phyloP scores from a whole-genome alignment of 306 rosid species.

The Herpetospermum pedunculosum region DNA sequence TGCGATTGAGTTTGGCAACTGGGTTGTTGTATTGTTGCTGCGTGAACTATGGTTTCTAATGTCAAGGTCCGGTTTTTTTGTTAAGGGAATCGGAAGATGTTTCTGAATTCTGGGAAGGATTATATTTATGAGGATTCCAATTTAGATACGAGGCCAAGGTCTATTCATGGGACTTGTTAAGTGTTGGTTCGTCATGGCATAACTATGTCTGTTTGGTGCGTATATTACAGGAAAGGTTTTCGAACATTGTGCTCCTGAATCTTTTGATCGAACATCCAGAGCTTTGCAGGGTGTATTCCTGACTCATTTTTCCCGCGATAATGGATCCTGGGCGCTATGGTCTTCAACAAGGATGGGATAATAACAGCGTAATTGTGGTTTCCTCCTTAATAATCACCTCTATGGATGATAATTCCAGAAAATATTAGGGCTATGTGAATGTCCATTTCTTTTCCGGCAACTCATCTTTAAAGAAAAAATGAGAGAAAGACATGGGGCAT shows the following conservation, averaged over 20 bases:
- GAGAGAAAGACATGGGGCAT: slow-evolving; percentile 82
- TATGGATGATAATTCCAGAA: slow-evolving; percentile 84
- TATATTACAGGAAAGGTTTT: slow-evolving; percentile 76
- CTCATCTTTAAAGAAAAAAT: slow-evolving; percentile 58
- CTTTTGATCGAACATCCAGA: slow-evolving; percentile 25
- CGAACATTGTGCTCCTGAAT: slow-evolving; percentile 44
- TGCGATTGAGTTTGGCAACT: background rate
- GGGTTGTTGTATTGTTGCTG: background rate
- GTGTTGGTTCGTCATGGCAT: slow-evolving; percentile 56
- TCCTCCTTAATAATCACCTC: slow-evolving; percentile 98
- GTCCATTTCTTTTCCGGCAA: slow-evolving; percentile 52
- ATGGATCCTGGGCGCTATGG: slow-evolving; percentile 99
- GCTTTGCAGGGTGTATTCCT: slow-evolving; percentile 21
- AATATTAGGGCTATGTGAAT: slow-evolving; percentile 75
- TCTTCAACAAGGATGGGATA: slow-evolving; percentile 98
- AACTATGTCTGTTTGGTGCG: slow-evolving; percentile 67
- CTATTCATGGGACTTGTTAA: slow-evolving; percentile 49
- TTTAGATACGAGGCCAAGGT: slow-evolving; percentile 37
- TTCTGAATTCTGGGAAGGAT: slow-evolving; percentile 31
- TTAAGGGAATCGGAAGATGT: slow-evolving; percentile 14
- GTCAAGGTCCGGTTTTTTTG: slow-evolving; percentile 5
- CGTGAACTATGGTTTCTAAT: slow-evolving; percentile 1
- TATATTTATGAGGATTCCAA: slow-evolving; percentile 31
- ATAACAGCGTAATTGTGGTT: slow-evolving; percentile 99
- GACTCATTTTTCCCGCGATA: slow-evolving; percentile 42